Percentiles rank a stretch among this genome's conserved stretches.
Evolutionary conservation across 2,329 filamentous ascomycete species (phyloP).

Genomic region (Diaporthe citrichinensis): DNA sequence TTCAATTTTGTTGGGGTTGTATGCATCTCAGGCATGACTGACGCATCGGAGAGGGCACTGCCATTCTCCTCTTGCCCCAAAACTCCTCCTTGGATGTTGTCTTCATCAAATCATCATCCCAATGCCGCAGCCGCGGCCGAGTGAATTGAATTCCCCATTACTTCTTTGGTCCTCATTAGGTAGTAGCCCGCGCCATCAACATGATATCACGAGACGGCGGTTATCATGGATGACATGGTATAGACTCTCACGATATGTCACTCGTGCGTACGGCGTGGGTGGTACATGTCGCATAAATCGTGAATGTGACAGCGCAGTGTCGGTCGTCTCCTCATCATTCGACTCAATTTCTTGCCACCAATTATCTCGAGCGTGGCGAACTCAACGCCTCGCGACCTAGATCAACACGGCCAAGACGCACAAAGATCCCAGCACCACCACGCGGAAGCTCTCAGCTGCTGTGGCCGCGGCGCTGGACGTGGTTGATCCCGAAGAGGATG

Average conservation of each 20-base stretch:
- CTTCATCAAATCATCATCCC: neutral
- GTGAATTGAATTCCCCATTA: neutral
- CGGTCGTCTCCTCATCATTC: neutral
- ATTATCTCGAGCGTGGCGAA: neutral
- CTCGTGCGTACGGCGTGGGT: neutral
- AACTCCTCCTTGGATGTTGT: neutral
- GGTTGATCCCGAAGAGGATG: neutral
- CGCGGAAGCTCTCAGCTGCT: neutral
- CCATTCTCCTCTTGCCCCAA: neutral
- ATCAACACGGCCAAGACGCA: conserved; percentile 4
- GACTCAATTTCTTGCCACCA: neutral
- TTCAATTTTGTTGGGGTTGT: neutral
- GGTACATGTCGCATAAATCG: conserved; percentile 7
- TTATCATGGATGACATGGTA: neutral
- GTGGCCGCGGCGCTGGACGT: neutral
- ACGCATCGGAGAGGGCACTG: neutral
- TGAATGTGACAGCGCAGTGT: neutral
- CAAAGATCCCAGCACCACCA: neutral
- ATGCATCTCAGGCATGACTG: neutral
- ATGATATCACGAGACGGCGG: neutral
- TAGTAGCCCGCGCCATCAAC: neutral
- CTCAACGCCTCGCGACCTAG: neutral
- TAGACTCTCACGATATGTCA: neutral
- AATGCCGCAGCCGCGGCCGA: neutral
- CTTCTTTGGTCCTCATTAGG: neutral